phyloP scores from a whole-genome alignment of 345 rosid genomes.

The Cardamine occulta region DNA sequence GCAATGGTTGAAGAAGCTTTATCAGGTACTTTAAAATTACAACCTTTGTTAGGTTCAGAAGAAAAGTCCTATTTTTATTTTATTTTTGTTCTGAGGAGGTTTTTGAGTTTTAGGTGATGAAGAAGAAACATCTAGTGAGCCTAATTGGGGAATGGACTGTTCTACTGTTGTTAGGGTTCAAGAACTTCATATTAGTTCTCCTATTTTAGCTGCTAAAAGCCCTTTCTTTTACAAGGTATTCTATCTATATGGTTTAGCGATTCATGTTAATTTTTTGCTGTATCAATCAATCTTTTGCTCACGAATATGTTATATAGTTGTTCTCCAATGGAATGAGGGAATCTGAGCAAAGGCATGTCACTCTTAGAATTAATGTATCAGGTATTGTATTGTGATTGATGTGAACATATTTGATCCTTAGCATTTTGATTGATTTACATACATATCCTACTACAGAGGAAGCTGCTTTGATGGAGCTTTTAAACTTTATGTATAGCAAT shows the following conservation, averaged over 20 bases:
- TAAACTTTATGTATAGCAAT: constrained; percentile 93
- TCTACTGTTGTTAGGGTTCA: constrained; percentile 71
- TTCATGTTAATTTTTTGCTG: not conserved
- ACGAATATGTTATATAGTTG: constrained; percentile 49
- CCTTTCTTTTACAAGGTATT: constrained; percentile 94
- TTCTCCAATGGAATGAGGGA: constrained; percentile 99
- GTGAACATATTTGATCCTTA: not conserved
- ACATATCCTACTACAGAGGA: constrained; percentile 63
- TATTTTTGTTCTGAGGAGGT: not conserved
- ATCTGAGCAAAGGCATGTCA: constrained; percentile 91
- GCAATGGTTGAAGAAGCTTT: constrained; percentile 86
- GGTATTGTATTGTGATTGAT: constrained; percentile 47
- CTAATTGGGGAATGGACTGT: constrained; percentile 81
- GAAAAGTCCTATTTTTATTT: not conserved
- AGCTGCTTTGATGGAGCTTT: constrained; percentile 93
- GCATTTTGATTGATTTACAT: constrained; percentile 10
- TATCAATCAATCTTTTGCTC: not conserved
- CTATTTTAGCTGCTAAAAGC: constrained; percentile 96
- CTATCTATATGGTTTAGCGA: not conserved
- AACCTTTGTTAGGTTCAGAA: not conserved
- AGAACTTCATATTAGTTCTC: constrained; percentile 94
- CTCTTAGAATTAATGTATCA: constrained; percentile 77
- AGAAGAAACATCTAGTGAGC: constrained; percentile 59
- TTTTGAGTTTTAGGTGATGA: constrained; percentile 65
- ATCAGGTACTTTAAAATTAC: constrained; percentile 55